Evolutionary conservation across 2,329 filamentous ascomycete species (phyloP), one percentile per base, ranked within the genome.

Genomic region (Harringtonia lauricola): DNA sequence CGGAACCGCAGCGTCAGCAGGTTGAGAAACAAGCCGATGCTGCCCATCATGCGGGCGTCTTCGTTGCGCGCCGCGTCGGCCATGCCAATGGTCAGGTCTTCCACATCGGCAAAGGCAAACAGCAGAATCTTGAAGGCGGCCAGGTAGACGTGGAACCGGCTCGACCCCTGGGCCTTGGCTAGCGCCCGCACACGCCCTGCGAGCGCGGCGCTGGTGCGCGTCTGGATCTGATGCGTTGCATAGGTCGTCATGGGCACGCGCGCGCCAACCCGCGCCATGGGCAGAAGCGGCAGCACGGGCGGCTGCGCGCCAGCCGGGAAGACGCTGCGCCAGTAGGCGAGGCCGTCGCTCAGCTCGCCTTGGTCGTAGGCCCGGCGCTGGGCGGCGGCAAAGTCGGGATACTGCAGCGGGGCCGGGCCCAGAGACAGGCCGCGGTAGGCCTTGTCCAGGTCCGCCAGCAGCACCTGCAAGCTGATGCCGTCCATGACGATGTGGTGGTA

Each of bases 1-100:
- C 59, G 57, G 38, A 2, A 55, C 2, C 57, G 52, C 0, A 70
- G 35, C 1, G 65, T 57, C 0, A 71, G 50, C 4, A 67, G 33
- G 40, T 68, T 65, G 8, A 66, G 40, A 46, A 61, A 64, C 40
- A 59, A 49, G 2, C 66, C 66, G 29, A 68, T 52, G 18, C 45
- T 62, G 3, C 53, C 39, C 8, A 45, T 31, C 1, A 56, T 43
- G 5, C 43, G 35, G 36, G 64, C 59, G 5, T 35, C 46, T 10
- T 66, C 57, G 29, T 55, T 56, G 1, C n/a, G n/a, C n/a, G n/a
- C n/a, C n/a, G 58, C 61, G 46, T 68, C 64, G 2, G 59, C 59
- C 15, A 69, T 53, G n/a, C 65, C 65, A 39, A 69, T 63, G 39
- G 51, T 59, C 9, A 68, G 17, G n/a, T 31, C 14, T 13, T 38